Evolutionary conservation across 768 basidiomycete genomes (phyloP), one percentile per base, ranked within the genome.

Genomic region (Naganishia kalamii): DNA sequence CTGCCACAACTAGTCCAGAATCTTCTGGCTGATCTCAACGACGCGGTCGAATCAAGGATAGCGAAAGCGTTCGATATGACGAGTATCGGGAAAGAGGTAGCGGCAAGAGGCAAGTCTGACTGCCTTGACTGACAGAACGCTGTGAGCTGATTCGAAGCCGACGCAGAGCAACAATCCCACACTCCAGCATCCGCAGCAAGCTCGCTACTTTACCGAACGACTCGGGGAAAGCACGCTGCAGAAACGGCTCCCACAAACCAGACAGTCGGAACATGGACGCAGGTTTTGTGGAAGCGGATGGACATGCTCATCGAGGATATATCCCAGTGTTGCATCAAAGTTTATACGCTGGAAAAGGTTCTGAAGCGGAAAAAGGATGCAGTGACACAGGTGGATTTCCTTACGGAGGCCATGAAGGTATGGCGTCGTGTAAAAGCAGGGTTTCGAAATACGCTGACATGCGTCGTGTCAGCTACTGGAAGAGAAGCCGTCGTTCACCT

Each of bases 351-450:
- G 5, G 94, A 98, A 79, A 96, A 92, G 73, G 94, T 98, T 1
- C 81, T 98, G 37, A 86, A 84, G 71, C 77, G 94, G 72, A 97
- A 97, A 81, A 88, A 85, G 75, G 93, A 98, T 73, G 81, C 87
- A 0, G 80, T 83, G 35, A 86, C 89, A 0, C 87, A 90, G 65
- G 79, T 83, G 0, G 80, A 88, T 2, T 98, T 98, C 78, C 79
- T 98, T 29, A 93, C 96, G 60, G 92, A 93, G 75, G 90, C 88
- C 0, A 88, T 97, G 88, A 89, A 92, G 81, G 91, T 90, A 19
- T 51, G n/a, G n/a, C n/a, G n/a, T n/a, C n/a, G n/a, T n/a, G n/a
- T n/a, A n/a, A n/a, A n/a, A n/a, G n/a, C n/a, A n/a, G n/a, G n/a
- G n/a, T n/a, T n/a, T n/a, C n/a, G n/a, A n/a, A 52, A 47, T 29